phyloP scores from a whole-genome alignment of 108 stramenopile genomes.

The Pinguiococcus pyrenoidosus region DNA sequence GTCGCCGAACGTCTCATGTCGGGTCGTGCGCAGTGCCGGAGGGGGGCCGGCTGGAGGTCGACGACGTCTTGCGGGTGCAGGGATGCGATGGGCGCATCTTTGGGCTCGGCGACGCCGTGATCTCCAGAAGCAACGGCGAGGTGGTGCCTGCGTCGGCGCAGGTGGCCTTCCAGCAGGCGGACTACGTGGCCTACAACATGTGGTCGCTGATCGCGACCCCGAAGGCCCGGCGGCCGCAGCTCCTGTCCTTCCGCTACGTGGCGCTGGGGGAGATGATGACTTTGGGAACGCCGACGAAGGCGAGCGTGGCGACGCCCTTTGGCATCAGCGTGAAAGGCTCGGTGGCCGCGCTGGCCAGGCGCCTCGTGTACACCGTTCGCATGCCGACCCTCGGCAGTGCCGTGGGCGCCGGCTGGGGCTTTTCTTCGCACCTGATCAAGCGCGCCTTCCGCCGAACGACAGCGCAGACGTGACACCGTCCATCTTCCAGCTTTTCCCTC shows the following conservation, averaged over 20 bases:
- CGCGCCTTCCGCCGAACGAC: too few relatives aligned
- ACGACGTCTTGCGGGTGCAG: too few relatives aligned
- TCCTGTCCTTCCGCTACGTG: slow-evolving; percentile 43
- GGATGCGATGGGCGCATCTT: too few relatives aligned
- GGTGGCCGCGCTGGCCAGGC: slow-evolving; percentile 48
- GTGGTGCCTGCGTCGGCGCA: slow-evolving; percentile 12
- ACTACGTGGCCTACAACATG: slow-evolving; percentile 25
- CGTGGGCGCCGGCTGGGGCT: too few relatives aligned
- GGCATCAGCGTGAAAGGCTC: slow-evolving; percentile 36
- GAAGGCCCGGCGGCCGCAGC: slow-evolving; percentile 7
- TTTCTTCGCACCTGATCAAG: too few relatives aligned
- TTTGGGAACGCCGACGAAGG: slow-evolving; percentile 12
- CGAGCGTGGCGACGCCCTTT: too few relatives aligned
- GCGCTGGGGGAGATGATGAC: slow-evolving; percentile 61
- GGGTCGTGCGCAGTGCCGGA: too few relatives aligned
- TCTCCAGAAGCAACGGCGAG: neutral
- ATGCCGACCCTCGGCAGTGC: slow-evolving; percentile 62
- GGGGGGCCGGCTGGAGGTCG: too few relatives aligned
- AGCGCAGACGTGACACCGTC: too few relatives aligned
- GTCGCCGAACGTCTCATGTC: too few relatives aligned
- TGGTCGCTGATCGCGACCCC: slow-evolving; percentile 5
- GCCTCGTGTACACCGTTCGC: slow-evolving; percentile 55
- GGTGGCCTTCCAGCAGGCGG: slow-evolving; percentile 32
- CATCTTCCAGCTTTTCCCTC: too few relatives aligned
- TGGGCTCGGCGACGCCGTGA: too few relatives aligned